Base-by-base conservation (phyloP, 176 grass and related monocot species). In the Neostapfia colusana region DNA sequence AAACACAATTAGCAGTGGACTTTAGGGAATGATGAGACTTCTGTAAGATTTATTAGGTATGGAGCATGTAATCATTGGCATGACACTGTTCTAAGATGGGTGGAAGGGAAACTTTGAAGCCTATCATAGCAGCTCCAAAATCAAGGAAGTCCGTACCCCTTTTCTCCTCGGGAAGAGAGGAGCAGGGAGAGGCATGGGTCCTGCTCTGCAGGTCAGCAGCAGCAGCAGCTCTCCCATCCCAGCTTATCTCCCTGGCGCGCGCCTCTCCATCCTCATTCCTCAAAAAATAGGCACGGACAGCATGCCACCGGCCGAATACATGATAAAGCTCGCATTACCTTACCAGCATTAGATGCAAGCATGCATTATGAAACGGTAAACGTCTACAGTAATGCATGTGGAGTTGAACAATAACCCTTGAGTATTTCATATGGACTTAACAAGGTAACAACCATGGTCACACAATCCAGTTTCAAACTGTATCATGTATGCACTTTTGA, bases 1-100 rank as follows among this genome's bases (percentile, higher is more conserved):
- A 17, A 63, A 35, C 8, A 14, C 28, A 56, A 10, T 10, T 24
- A 69, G 45, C 43, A 15, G 35, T 5, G 17, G 39, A 70, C 73
- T 77, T 77, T 51, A 9, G 23, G 9, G 31, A 79, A 80, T 80
- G 69, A 62, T 80, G 76, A 63, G 57, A 38, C 65, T 65, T 39
- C 15, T 28, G 65, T 28, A 76, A 65, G 46, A 54, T 54, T 46
- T 65, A 56, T 71, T 82, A 64, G 66, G 79, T 45, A 72, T 82
- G 73, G 50, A 83, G 62, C 25, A 61, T 54, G 57, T 79, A 88
- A 88, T 88, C 42, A 88, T 88, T 84, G 86, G 64, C 28, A 75
- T 59, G 76, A 58, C 64, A 70, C 86, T 88, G 76, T 80, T 37
- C 12, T 70, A 75, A 75, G 54, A 84, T 84, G 63, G 81, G 76